Evolutionary conservation across 2,329 filamentous ascomycete species (phyloP).

Genomic region (Pseudogymnoascus sp.): DNA sequence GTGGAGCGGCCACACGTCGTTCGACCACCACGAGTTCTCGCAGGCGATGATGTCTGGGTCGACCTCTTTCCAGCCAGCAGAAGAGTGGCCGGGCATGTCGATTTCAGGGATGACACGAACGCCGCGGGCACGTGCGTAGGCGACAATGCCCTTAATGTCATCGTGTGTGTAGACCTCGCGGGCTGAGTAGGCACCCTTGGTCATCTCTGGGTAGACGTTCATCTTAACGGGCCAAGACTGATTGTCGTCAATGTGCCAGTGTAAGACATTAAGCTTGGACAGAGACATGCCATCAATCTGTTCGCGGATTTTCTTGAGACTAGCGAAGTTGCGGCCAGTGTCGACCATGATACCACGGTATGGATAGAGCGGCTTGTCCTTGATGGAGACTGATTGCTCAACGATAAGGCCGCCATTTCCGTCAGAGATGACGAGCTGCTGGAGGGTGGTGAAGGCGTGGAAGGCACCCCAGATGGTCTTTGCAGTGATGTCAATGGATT

Average conservation of each 20-base stretch:
- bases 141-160: slow-evolving; percentile 58
- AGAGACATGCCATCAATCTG: slow-evolving; percentile 67
- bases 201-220: slow-evolving; percentile 59
- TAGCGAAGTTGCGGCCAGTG: slow-evolving; percentile 62
- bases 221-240: slow-evolving; percentile 83
- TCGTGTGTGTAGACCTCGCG: slow-evolving; percentile 56
- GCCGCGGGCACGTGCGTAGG: slow-evolving; percentile 58
- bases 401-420: slow-evolving; percentile 48
- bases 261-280: slow-evolving; percentile 74
- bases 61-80: slow-evolving; percentile 50
- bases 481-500: slow-evolving; percentile 42
- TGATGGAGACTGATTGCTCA: slow-evolving; percentile 60
- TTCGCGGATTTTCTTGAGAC: slow-evolving; percentile 56
- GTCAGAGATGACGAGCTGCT: slow-evolving; percentile 69
- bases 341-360: slow-evolving; percentile 76
- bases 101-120: slow-evolving; percentile 66
- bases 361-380: slow-evolving; percentile 60
- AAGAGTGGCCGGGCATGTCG: slow-evolving; percentile 69
- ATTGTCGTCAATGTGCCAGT: slow-evolving; percentile 70
- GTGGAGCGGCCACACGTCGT: slow-evolving; percentile 51
- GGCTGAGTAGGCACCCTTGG: slow-evolving; percentile 63
- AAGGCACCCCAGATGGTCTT: slow-evolving; percentile 60
- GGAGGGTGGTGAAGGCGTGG: slow-evolving; percentile 63
- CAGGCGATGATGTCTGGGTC: slow-evolving; percentile 58
- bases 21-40: slow-evolving; percentile 50